phyloP scores from a whole-genome alignment of 2,329 filamentous ascomycete species.

The Epichloe bromicola region DNA sequence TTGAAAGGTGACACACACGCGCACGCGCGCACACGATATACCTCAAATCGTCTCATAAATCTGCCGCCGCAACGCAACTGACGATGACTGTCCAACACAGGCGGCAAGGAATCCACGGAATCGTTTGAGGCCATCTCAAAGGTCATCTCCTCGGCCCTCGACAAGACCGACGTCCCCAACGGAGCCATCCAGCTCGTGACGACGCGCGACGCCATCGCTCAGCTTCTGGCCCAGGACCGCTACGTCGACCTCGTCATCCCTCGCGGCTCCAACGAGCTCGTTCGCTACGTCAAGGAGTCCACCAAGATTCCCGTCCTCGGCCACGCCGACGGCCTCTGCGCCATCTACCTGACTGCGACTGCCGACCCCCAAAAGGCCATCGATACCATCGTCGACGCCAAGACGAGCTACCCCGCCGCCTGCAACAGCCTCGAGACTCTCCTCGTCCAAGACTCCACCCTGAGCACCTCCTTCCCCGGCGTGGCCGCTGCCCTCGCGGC shows the following conservation, averaged over 20 bases:
- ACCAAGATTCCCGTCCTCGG: conserved; percentile 93
- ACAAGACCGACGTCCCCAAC: conserved; percentile 62
- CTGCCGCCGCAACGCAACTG: no score
- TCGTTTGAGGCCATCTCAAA: conserved; percentile 87
- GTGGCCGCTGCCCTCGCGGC: conserved; percentile 62
- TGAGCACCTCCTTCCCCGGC: conserved; percentile 52
- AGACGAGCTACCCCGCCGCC: conserved; percentile 86
- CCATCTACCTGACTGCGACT: conserved; percentile 69
- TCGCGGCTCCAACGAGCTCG: conserved; percentile 78
- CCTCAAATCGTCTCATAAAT: no score
- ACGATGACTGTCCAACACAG: conserved; percentile 21
- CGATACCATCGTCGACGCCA: conserved; percentile 75
- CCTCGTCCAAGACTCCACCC: conserved; percentile 62
- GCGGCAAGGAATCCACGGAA: conserved; percentile 87
- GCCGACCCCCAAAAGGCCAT: conserved; percentile 61
- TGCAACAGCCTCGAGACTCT: conserved; percentile 93
- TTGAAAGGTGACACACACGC: conserved; percentile 52
- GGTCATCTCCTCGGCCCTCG: conserved; percentile 69
- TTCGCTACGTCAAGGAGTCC: conserved; percentile 76
- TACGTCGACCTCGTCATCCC: conserved; percentile 94
- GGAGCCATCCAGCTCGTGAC: conserved; percentile 87
- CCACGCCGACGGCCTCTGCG: conserved; percentile 88
- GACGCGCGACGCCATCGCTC: conserved; percentile 78
- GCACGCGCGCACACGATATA: no score
- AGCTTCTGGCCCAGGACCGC: conserved; percentile 73